Evolutionary conservation across 2,329 filamentous ascomycete species (phyloP).

Genomic region (Verticillium dahliae): DNA sequence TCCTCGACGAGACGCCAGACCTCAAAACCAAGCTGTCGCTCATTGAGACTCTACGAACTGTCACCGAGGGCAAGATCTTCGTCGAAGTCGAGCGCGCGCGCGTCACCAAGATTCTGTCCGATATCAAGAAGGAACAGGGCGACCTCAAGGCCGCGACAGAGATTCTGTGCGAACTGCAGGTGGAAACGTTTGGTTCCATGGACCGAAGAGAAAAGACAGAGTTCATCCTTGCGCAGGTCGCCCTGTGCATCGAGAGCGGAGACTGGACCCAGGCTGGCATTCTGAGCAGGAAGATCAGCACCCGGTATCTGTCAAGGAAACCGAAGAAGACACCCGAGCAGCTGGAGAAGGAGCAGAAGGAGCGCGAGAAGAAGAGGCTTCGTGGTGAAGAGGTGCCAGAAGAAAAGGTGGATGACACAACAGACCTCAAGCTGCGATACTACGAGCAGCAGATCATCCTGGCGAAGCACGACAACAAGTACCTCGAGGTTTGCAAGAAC

Average conservation of each 20-base stretch:
- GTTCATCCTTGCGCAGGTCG: slow-evolving; percentile 93
- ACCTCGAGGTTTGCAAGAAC: slow-evolving; percentile 95
- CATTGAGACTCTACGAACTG: slow-evolving; percentile 91
- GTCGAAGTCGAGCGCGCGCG: slow-evolving; percentile 97
- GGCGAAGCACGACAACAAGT: slow-evolving; percentile 95
- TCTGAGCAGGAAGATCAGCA: slow-evolving; percentile 94
- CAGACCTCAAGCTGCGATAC: slow-evolving; percentile 89
- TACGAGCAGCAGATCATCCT: slow-evolving; percentile 97
- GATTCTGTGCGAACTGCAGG: slow-evolving; percentile 93
- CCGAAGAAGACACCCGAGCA: slow-evolving; percentile 86
- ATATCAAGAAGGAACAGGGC: slow-evolving; percentile 95
- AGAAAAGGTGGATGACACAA: slow-evolving; percentile 81
- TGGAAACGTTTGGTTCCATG: slow-evolving; percentile 99
- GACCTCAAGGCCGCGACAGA: slow-evolving; percentile 86
- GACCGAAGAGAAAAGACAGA: slow-evolving; percentile 95
- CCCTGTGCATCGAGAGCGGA: slow-evolving; percentile 86
- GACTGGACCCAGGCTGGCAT: slow-evolving; percentile 97
- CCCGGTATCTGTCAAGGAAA: slow-evolving; percentile 81
- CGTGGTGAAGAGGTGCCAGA: slow-evolving; percentile 73
- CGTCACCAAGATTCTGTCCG: slow-evolving; percentile 87
- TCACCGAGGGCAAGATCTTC: slow-evolving; percentile 99
- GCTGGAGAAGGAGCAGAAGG: slow-evolving; percentile 84
- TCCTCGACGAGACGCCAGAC: slow-evolving; percentile 79
- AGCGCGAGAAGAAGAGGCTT: slow-evolving; percentile 77
- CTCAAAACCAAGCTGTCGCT: slow-evolving; percentile 84